Base-by-base conservation (phyloP, 2,329 filamentous ascomycete species). In the Xenosphaeropsis pyriputrescens region DNA sequence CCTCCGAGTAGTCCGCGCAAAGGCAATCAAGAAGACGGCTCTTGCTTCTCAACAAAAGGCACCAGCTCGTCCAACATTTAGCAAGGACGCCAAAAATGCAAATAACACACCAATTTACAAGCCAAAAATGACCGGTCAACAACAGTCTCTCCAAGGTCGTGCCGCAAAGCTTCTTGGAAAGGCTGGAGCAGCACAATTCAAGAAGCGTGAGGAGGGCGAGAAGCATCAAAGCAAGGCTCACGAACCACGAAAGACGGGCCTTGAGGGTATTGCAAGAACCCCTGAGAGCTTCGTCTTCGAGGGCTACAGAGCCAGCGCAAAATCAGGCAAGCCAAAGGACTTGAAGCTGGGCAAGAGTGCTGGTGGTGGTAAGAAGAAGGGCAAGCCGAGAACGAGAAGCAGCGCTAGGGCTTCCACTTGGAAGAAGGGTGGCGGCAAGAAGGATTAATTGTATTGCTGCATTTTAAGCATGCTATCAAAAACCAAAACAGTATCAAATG, bases 1-100 rank as follows among this genome's bases (percentile, higher is more conserved):
- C 47, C 67, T 98, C 26, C 81, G 91, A 38, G 88, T 98, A 34
- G 80, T 75, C 35, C 78, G 91, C 43, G 91, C 91, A 53, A 56
- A 59, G 35, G 48, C 54, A 22, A 50, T 61, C 38, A 62, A 61
- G 26, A 61, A 63, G 43, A 54, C 50, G 11, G 50, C 50, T 40
- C 49, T 54, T 5, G 47, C 47, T 12, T 47, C 39, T 13, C 37
- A 35, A 38, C 22, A 16, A 40, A 35, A 34, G 34, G 41, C 16
- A 18, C 14, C 15, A 43, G 44, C 5, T 40, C 43, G 31, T 34
- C 39, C 36, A 49, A 44, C 36, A 38, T 26, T 26, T 11, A 26
- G 22, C 22, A 29, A 36, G 45, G 41, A 36, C 45, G 43, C 15
- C 41, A 61, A 53, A 57, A 62, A 68, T 31, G 31, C 9, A 37